Conservation (phyloP, 2,329 filamentous ascomycete species). For the Pyrenochaeta sp. region DNA sequence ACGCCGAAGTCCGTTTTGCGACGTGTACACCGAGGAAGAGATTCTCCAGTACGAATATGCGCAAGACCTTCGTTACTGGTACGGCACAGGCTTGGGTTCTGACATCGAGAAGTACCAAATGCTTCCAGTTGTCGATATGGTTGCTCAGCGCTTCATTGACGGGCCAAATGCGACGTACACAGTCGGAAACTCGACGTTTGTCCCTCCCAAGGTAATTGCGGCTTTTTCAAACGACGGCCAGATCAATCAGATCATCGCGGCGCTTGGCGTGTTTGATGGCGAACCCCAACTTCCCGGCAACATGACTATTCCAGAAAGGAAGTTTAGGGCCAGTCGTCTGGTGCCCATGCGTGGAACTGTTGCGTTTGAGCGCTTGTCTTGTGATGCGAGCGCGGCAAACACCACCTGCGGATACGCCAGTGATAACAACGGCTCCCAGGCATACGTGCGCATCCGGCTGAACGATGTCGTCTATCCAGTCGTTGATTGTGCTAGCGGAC, state of each 20-base stretch:
- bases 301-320: conserved; percentile 57
- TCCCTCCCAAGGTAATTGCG: conserved; percentile 66
- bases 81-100: conserved; percentile 67
- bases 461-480: conserved; percentile 72
- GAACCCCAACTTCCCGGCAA: conserved; percentile 60
- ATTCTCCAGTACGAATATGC: conserved; percentile 71
- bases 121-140: conserved; percentile 66
- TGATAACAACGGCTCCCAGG: conserved; percentile 30
- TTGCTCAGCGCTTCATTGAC: conserved; percentile 62
- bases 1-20: conserved; percentile 67
- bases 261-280: conserved; percentile 68
- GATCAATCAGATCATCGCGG: conserved; percentile 67
- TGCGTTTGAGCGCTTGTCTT: conserved; percentile 69
- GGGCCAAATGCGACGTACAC: conserved; percentile 62
- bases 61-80: conserved; percentile 74
- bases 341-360: conserved; percentile 72
- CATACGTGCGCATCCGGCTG: conserved; percentile 65
- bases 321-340: conserved; percentile 65
- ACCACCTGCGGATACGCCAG: conserved; percentile 4
- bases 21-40: conserved; percentile 68
- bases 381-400: conserved; percentile 37
- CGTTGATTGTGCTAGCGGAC: conserved; percentile 63
- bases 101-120: conserved; percentile 65
- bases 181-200: conserved; percentile 57
- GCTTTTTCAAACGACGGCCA: conserved; percentile 73